These are phyloP conservation scores for Fusarium sp. DNA, from an alignment of 2,329 filamentous ascomycete genomes.

Conservation along the genomic window DNA sequence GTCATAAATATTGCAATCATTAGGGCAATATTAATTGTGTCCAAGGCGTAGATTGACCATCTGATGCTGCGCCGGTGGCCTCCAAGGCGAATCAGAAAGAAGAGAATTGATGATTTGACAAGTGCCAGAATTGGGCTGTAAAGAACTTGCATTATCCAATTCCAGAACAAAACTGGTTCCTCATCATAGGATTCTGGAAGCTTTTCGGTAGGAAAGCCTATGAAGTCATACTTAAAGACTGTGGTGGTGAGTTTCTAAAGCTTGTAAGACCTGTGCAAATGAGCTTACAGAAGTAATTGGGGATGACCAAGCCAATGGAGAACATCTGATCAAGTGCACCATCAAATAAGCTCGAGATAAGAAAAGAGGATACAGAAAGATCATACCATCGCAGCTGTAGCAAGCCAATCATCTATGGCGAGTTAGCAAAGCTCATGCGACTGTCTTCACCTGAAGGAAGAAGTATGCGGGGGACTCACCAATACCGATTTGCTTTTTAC, in stretches of 20 bases:
- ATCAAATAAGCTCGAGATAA: not conserved
- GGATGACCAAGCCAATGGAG: slow-evolving; percentile 32
- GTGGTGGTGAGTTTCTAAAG: fast-evolving
- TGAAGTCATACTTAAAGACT: slow-evolving; percentile 42
- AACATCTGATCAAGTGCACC: slow-evolving; percentile 14
- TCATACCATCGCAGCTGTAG: slow-evolving; percentile 37
- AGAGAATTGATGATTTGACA: slow-evolving; percentile 61
- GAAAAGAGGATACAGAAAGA: fast-evolving
- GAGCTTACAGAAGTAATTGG: slow-evolving; percentile 38
- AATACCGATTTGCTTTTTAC: slow-evolving; percentile 36
- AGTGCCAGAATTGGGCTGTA: slow-evolving; percentile 64
- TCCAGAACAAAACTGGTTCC: slow-evolving; percentile 41
- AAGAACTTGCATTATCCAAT: slow-evolving; percentile 48
- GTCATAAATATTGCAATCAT: slow-evolving; percentile 56
- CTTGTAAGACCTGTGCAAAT: fast-evolving
- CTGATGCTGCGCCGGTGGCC: slow-evolving; percentile 48
- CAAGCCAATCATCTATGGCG: slow-evolving; percentile 38
- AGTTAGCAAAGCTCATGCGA: slow-evolving; percentile 7
- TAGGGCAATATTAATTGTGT: slow-evolving; percentile 48
- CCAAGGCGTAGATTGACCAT: slow-evolving; percentile 53
- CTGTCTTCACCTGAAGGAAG: not conserved
- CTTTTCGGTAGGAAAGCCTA: slow-evolving; percentile 26
- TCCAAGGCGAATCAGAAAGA: slow-evolving; percentile 61
- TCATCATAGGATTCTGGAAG: slow-evolving; percentile 30
- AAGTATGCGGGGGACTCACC: slow-evolving; percentile 24